phyloP scores from a whole-genome alignment of 257 asterid species.

The Solanum ossicruentum region DNA sequence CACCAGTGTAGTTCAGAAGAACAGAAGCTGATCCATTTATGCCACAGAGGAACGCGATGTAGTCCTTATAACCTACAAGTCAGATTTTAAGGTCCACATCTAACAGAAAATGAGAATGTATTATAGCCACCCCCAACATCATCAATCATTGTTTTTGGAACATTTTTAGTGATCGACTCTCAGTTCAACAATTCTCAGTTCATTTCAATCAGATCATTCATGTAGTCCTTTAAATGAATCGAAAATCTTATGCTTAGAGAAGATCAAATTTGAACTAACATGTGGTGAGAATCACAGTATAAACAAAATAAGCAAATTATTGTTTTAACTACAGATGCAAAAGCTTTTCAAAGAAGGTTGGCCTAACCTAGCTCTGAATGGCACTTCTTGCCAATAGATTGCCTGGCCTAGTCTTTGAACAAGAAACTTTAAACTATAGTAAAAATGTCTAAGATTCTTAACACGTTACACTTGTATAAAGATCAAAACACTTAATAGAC shows the following conservation, averaged over 20 bases:
- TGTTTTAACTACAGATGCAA: background rate
- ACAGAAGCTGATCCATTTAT: slow-evolving; percentile 80
- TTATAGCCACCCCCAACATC: background rate
- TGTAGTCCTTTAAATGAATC: background rate
- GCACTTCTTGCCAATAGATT: background rate
- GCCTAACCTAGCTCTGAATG: background rate
- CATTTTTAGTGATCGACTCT: background rate
- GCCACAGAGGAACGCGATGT: slow-evolving; percentile 75
- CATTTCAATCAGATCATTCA: background rate
- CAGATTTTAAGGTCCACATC: background rate
- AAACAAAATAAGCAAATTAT: background rate
- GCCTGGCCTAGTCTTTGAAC: background rate
- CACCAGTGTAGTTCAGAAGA: slow-evolving; percentile 75
- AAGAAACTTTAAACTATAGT: background rate
- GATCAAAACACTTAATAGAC: background rate
- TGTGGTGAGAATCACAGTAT: background rate
- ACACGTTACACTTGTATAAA: background rate
- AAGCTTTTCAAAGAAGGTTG: background rate
- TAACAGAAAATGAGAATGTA: background rate
- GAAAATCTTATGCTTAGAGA: background rate
- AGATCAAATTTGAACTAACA: background rate
- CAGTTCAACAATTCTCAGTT: background rate
- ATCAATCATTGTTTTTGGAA: background rate
- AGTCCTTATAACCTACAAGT: slow-evolving; percentile 65
- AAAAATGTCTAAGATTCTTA: background rate